A percentile compares a stretch with the other conserved stretches of the same genome.
Evolutionary conservation across 2,329 filamentous ascomycete species (phyloP).

Genomic region (Ceratocystis lukuohia): DNA sequence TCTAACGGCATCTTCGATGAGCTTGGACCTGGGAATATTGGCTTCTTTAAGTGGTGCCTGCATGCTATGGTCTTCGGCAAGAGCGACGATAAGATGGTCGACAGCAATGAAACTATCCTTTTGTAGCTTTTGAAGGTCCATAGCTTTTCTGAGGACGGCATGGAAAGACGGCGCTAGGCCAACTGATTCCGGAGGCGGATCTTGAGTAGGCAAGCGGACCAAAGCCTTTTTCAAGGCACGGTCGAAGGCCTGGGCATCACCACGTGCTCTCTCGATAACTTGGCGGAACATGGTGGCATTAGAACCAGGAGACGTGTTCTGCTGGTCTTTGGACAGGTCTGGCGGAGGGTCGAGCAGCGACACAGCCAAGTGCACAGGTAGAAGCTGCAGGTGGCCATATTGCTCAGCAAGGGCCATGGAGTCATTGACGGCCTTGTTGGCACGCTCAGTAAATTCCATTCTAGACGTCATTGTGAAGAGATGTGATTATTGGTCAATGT

Average conservation of each 20-base stretch:
- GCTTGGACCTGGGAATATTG: constrained; percentile 81
- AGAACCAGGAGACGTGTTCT: constrained; percentile 53
- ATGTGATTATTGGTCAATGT: constrained; percentile 3
- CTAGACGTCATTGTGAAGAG: constrained; percentile 49
- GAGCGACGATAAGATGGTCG: constrained; percentile 79
- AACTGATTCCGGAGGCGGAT: constrained; percentile 82
- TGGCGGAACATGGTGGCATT: constrained; percentile 77
- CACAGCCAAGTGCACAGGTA: constrained; percentile 80
- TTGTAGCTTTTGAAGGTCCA: constrained; percentile 90
- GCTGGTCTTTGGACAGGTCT: constrained; percentile 70
- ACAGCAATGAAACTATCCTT: constrained; percentile 92
- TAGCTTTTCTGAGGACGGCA: constrained; percentile 68
- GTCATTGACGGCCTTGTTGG: constrained; percentile 77
- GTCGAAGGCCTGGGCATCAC: constrained; percentile 79
- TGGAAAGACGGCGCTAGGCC: constrained; percentile 70
- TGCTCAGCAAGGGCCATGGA: constrained; percentile 77
- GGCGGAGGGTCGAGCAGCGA: constrained; percentile 63
- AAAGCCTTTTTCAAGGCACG: constrained; percentile 81
- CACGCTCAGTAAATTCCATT: constrained; percentile 89
- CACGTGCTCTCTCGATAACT: constrained; percentile 84
- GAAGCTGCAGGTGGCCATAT: constrained; percentile 81
- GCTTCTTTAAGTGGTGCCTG: constrained; percentile 65
- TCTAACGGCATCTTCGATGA: constrained; percentile 80
- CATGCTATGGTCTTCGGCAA: constrained; percentile 66
- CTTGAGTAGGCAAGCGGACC: constrained; percentile 83